Conservation (phyloP, 495 filamentous ascomycete genomes). For the Glonium stellatum region DNA sequence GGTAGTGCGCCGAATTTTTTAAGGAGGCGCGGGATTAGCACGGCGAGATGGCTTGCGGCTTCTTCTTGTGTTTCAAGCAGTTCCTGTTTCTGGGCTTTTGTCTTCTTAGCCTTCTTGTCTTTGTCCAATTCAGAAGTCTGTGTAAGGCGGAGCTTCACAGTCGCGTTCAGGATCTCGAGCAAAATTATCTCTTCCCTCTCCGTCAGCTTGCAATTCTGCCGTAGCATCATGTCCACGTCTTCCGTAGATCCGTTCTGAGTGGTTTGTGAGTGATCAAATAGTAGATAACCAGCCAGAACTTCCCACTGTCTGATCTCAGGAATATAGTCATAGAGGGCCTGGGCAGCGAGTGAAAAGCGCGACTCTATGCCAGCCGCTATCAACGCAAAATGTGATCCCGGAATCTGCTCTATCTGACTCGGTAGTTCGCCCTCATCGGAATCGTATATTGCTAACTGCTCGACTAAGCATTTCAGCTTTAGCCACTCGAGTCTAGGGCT, state of each 20-base stretch:
- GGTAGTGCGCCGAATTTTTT: conserved; percentile 90
- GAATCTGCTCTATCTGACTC: conserved; percentile 26
- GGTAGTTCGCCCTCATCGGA: conserved; percentile 41
- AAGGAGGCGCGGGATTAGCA: conserved; percentile 72
- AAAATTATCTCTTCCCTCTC: conserved; percentile 77
- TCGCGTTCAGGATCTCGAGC: conserved; percentile 74
- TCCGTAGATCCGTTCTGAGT: conserved; percentile 41
- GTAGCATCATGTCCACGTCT: conserved; percentile 51
- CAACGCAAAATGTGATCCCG: conserved; percentile 33
- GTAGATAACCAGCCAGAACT: conserved; percentile 75
- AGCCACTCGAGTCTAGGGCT: conserved; percentile 76
- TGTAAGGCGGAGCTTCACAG: conserved; percentile 61
- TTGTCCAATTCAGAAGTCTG: conserved; percentile 40
- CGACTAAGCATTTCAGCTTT: conserved; percentile 80
- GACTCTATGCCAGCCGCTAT: conserved; percentile 60
- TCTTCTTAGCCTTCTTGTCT: conserved; percentile 33
- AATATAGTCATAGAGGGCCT: conserved; percentile 75
- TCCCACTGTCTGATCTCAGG: conserved; percentile 80
- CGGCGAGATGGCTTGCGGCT: conserved; percentile 64
- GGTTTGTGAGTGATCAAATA: conserved; percentile 75
- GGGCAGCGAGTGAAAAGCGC: conserved; percentile 74
- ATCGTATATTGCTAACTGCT: conserved; percentile 68
- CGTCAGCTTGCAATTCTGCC: conserved; percentile 60
- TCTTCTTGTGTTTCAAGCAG: conserved; percentile 62
- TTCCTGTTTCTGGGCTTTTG: conserved; percentile 54